These are phyloP conservation scores for Bryum argenteum DNA, from an alignment of 225 moss, liverwort and hornwort genomes.

Conservation along the genomic window DNA sequence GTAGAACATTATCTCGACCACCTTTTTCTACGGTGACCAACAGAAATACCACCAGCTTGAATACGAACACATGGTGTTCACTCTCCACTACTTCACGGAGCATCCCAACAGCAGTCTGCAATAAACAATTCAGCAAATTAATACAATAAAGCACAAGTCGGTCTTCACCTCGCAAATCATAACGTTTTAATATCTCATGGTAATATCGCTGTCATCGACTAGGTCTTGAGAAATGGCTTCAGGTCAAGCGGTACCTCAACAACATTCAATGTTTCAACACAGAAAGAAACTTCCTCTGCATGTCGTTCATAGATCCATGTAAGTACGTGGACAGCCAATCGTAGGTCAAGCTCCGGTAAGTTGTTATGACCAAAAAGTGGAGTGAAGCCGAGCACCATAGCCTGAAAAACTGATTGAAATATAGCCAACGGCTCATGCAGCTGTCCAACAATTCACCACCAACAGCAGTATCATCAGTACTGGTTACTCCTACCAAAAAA, in stretches of 20 bases:
- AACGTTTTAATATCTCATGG: not conserved
- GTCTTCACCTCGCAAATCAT: constrained; percentile 6
- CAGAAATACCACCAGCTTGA: constrained; percentile 95
- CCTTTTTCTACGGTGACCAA: constrained; percentile 83
- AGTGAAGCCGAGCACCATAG: constrained; percentile 97
- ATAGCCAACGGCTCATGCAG: constrained; percentile 86
- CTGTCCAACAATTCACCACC: constrained; percentile 47
- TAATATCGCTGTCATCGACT: constrained; percentile 13
- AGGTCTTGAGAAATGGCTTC: not conserved
- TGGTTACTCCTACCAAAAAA: constrained; percentile 1
- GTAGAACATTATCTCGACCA: constrained; percentile 88
- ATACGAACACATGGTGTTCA: constrained; percentile 95
- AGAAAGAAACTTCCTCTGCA: constrained; percentile 86
- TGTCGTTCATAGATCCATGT: constrained; percentile 95
- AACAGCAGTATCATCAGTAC: constrained; percentile 17
- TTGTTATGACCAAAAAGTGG: constrained; percentile 96
- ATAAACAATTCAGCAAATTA: constrained; percentile 21
- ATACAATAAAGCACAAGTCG: constrained; percentile 2
- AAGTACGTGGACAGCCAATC: constrained; percentile 91
- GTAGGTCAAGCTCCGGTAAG: constrained; percentile 96
- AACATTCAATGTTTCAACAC: constrained; percentile 87
- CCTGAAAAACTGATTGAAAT: constrained; percentile 98
- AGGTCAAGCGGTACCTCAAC: constrained; percentile 68
- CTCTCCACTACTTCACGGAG: constrained; percentile 93
- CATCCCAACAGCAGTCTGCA: constrained; percentile 99